Evolutionary conservation across 352 stramenopile genomes (phyloP), one percentile per base, ranked within the genome.

Genomic region (Pythium rishiriense): DNA sequence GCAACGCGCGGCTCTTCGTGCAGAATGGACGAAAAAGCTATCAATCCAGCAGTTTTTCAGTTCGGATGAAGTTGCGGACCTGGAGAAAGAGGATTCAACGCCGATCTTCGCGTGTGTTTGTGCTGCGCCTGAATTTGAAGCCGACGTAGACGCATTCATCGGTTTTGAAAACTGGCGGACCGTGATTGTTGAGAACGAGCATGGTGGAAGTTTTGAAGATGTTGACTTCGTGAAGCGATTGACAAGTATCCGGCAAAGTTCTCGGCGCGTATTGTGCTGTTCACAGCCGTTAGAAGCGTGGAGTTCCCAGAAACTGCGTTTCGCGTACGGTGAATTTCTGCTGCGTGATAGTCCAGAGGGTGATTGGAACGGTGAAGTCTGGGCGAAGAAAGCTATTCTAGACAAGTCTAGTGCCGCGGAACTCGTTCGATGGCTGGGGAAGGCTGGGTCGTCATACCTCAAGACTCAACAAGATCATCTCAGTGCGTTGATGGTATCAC

Each of bases 171-270:
- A 73, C 29, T 95, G 87, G 87, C 79, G 88, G 53, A 85, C 86
- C 62, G 55, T 95, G 37, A 58, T 95, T 10, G 74, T 93, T 8
- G 87, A 95, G 67, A 90, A 85, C 28, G 81, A 91, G 33, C 74
- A 79, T 45, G 75, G 78, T 39, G 64, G 51, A 21, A 35, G 65
- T 10, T 87, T 90, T 47, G 70, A 84, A 56, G 78, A 88, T 19
- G 17, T 56, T 19, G 58, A 46, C 21, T 83, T 70, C 45, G 48
- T 88, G 1, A 64, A 67, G 4, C 72, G 69, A n/a, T 43, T 92
- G 15, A 69, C 78, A 21, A 59, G 74, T 41, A 67, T 92, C 52
- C 73, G 39, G 24, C 81, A 90, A 33, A 70, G 64, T 29, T 70
- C 80, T 29, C 75, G 74, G 14, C 82, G 84, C 26, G 49, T 93